A percentile compares a stretch with the other conserved stretches of the same genome.
phyloP scores from a whole-genome alignment of 495 filamentous ascomycete genomes.

The Penicillium cinerascens region DNA sequence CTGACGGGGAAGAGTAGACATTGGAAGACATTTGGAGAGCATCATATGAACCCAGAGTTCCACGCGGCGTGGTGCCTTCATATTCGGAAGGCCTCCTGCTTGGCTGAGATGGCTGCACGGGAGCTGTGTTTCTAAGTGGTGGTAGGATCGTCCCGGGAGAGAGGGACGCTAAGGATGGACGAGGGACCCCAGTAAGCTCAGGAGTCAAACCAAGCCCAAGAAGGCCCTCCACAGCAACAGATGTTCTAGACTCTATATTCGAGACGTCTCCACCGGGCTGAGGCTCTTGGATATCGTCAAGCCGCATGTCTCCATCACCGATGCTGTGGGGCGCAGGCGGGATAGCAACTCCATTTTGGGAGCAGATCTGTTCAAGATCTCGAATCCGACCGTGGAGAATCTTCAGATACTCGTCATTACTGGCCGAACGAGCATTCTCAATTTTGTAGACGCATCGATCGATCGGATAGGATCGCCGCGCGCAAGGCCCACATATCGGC shows the following conservation, averaged over 20 bases:
- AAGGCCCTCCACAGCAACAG: constrained; percentile 23
- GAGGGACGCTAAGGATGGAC: not conserved
- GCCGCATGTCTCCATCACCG: constrained; percentile 1
- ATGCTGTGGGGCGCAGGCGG: constrained; percentile 6
- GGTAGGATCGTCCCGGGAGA: not conserved
- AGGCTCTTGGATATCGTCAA: not conserved
- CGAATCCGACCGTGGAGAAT: constrained; percentile 35
- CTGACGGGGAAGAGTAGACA: constrained; percentile 14
- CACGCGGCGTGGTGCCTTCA: not conserved
- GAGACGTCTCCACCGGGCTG: constrained; percentile 1
- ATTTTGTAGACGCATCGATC: constrained; percentile 37
- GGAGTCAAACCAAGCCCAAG: constrained; percentile 16
- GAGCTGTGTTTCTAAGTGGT: not conserved
- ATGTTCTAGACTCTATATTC: constrained; percentile 17
- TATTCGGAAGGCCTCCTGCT: constrained; percentile 3
- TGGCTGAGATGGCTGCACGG: constrained; percentile 1
- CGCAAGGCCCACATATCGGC: constrained; percentile 44
- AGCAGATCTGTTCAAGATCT: constrained; percentile 34
- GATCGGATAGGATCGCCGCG: constrained; percentile 30
- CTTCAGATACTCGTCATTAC: constrained; percentile 38
- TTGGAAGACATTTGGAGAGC: constrained; percentile 1
- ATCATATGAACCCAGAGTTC: not conserved
- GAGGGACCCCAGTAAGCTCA: not conserved
- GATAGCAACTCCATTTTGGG: constrained; percentile 26
- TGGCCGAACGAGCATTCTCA: constrained; percentile 35